Conservation (phyloP, 139 green algal genomes). For the Astrephomene gubernaculifera region DNA sequence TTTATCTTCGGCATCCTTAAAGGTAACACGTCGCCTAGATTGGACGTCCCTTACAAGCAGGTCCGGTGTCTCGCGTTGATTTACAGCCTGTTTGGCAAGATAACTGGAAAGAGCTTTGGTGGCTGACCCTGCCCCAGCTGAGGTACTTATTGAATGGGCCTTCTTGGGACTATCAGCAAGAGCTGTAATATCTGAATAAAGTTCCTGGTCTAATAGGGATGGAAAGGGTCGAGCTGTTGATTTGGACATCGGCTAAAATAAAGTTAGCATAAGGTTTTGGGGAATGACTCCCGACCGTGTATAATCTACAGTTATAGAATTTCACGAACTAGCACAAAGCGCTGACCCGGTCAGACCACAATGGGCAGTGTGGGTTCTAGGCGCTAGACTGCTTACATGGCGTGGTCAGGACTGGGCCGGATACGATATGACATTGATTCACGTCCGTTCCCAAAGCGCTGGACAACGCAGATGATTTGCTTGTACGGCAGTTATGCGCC, state of each 20-base stretch:
- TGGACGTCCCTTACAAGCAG: not conserved
- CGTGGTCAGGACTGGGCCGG: too few relatives aligned
- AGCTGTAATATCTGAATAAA: slow-evolving; percentile 10
- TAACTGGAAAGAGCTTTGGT: slow-evolving; percentile 21
- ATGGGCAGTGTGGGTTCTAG: too few relatives aligned
- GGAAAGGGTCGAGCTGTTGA: not conserved
- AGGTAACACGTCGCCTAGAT: not conserved
- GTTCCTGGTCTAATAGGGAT: slow-evolving; percentile 18
- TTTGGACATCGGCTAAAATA: not conserved
- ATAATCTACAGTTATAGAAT: not conserved
- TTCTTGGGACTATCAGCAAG: slow-evolving; percentile 3
- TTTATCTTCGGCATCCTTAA: not conserved
- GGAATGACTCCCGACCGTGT: not conserved
- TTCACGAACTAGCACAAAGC: not conserved
- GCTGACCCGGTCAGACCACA: too few relatives aligned
- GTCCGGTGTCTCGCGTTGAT: not conserved
- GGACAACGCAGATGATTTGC: too few relatives aligned
- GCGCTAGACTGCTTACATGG: too few relatives aligned
- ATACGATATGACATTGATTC: too few relatives aligned
- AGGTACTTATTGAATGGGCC: not conserved
- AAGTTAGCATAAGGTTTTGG: not conserved
- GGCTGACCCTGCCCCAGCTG: not conserved
- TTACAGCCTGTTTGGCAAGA: not conserved
- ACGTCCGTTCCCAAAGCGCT: too few relatives aligned
- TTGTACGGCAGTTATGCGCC: too few relatives aligned